Conservation (phyloP, 768 basidiomycete genomes). For the Sarcodon aspratus region DNA sequence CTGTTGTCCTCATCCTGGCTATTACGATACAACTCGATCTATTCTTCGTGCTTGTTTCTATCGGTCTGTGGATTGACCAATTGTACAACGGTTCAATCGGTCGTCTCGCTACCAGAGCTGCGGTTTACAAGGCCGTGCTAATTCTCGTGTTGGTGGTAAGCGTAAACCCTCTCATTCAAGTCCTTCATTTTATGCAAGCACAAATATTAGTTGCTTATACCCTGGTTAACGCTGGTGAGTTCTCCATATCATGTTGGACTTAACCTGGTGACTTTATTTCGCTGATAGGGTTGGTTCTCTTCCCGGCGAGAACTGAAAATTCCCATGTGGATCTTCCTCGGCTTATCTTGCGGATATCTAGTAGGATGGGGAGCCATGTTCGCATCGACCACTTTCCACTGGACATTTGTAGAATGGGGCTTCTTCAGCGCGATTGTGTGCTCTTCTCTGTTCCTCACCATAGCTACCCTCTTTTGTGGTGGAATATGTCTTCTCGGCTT, state of each 20-base stretch:
- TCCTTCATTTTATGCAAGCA: neutral
- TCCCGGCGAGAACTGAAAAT: conserved; percentile 53
- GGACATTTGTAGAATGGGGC: conserved; percentile 62
- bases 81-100: conserved; percentile 57
- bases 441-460: conserved; percentile 44
- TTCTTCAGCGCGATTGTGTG: conserved; percentile 61
- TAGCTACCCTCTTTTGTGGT: conserved; percentile 47
- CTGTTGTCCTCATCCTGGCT: conserved; percentile 55
- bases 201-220: conserved; percentile 40
- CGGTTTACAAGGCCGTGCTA: conserved; percentile 42
- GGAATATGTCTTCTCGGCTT: conserved; percentile 65
- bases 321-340: conserved; percentile 53
- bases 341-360: conserved; percentile 48
- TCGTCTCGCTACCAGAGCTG: conserved; percentile 30
- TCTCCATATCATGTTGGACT: neutral
- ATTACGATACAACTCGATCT: conserved; percentile 66
- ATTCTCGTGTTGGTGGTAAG: conserved; percentile 51
- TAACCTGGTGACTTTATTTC: neutral
- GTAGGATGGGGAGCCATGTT: conserved; percentile 68
- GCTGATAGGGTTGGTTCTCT: conserved; percentile 58
- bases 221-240: conserved; percentile 56
- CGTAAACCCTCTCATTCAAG: conserved; percentile 6
- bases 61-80: conserved; percentile 70
- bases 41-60: conserved; percentile 65
- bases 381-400: conserved; percentile 57